Base-by-base conservation (phyloP, 2,329 filamentous ascomycete species). In the Neonectria punicea region DNA sequence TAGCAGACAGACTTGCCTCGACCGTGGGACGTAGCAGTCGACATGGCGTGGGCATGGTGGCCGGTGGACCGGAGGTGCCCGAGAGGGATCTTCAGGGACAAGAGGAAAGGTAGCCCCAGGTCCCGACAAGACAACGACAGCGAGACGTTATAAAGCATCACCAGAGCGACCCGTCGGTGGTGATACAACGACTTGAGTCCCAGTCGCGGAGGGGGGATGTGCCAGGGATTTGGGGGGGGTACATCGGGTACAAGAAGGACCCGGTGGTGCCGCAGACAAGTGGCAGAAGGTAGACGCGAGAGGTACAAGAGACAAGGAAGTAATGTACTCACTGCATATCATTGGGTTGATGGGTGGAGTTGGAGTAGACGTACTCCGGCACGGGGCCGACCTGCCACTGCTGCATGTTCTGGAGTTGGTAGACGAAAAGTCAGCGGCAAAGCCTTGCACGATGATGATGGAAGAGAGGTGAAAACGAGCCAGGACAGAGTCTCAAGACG, bases 351-450 rank as follows among this genome's bases (percentile, higher is more conserved):
- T 85, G 84, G 74, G 84, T 80, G 78, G 81, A 81, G 79, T 83
- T 85, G 77, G 83, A 80, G 80, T 86, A 87, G 73, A 87, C 82
- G 81, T 87, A 86, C 79, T 87, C 85, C 80, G 85, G 85, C 80
- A 88, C 82, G 72, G 85, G 85, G 80, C 85, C 85, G 78, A 88
- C 84, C 79, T 87, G 84, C 86, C 86, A 88, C 80, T 87, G 85
- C 81, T 88, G 84, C 86, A 88, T 88, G 80, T 79, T 84, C 85
- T 87, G 75, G 65, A 67, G 67, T 66, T 54, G 63, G 55, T 65
- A 62, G 62, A 68, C 55, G 61, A 71, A 74, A 72, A 67, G 61
- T 78, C 67, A 72, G 71, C 67, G 50, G 54, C 50, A 55, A 58
- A 43, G 49, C 25, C 53, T 65, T 58, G 34, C 50, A 55, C 53